These are phyloP conservation scores for Globisporangium carolinianum DNA, from an alignment of 352 stramenopile genomes.

Conservation along the genomic window DNA sequence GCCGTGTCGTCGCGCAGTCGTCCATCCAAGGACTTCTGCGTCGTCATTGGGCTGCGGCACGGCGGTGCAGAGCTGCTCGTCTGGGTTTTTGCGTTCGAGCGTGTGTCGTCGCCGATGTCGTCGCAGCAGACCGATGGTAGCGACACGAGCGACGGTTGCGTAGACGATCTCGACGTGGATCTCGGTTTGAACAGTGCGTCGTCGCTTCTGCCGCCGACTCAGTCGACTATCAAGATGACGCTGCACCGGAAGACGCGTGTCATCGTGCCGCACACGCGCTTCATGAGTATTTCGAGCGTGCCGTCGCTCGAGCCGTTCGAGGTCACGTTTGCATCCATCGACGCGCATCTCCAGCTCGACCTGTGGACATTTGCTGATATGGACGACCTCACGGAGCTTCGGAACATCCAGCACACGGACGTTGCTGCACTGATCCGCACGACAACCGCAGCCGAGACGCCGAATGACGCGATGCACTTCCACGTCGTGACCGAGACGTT, in stretches of 20 bases:
- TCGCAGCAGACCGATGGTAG: not conserved
- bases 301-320: conserved; percentile 44
- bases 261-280: conserved; percentile 18
- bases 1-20: conserved; percentile 13
- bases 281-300: conserved; percentile 31
- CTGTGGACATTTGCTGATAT: conserved; percentile 60
- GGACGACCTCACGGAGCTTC: conserved; percentile 36
- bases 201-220: conserved; percentile 1
- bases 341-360: conserved; percentile 24
- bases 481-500: conserved; percentile 23
- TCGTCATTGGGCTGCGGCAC: conserved; percentile 41
- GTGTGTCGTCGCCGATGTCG: not conserved
- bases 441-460: conserved; percentile 13
- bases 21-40: conserved; percentile 50
- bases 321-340: conserved; percentile 38
- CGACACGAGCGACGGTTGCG: too few relatives aligned
- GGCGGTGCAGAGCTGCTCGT: conserved; percentile 29
- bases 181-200: conserved; percentile 1
- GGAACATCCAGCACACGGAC: conserved; percentile 31
- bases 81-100: conserved; percentile 54
- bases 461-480: conserved; percentile 32
- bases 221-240: conserved; percentile 3
- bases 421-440: conserved; percentile 25
- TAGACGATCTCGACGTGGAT: not conserved
- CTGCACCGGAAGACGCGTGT: conserved; percentile 41